Conservation (phyloP, 2,329 filamentous ascomycete genomes). For the Monosporascus sp. region DNA sequence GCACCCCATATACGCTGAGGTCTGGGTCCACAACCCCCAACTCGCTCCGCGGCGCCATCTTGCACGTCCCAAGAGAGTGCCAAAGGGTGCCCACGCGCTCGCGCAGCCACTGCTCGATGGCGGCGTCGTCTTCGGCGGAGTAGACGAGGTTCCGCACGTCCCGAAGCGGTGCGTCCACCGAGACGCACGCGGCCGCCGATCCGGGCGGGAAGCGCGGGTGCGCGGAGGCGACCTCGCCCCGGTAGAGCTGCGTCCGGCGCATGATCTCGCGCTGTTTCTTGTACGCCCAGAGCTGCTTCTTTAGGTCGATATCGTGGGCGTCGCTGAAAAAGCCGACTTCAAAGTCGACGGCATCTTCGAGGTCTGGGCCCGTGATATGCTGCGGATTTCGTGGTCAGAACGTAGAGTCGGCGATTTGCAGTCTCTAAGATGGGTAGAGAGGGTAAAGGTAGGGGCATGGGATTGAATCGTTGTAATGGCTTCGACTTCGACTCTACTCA, state of each 20-base stretch:
- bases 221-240: slow-evolving; percentile 35
- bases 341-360: slow-evolving; percentile 43
- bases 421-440: too few relatives aligned
- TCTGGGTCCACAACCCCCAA: not conserved
- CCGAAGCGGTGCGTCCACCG: not conserved
- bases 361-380: slow-evolving; percentile 42
- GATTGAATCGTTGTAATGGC: too few relatives aligned
- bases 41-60: not conserved
- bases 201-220: slow-evolving; percentile 32
- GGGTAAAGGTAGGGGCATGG: too few relatives aligned
- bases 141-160: not conserved
- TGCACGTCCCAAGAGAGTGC: not conserved
- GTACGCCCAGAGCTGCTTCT: slow-evolving; percentile 55
- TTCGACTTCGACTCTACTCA: too few relatives aligned
- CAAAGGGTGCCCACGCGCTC: not conserved
- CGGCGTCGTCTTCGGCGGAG: not conserved
- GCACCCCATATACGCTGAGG: not conserved
- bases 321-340: slow-evolving; percentile 51
- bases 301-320: slow-evolving; percentile 41
- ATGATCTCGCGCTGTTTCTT: slow-evolving; percentile 56
- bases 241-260: slow-evolving; percentile 46
- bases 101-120: not conserved
- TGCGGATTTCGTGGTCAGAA: too few relatives aligned
- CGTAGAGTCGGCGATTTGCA: too few relatives aligned
- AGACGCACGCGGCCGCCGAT: not conserved